Percentiles rank a stretch among this genome's conserved stretches.
These are phyloP conservation scores for Aspergillus tamarii DNA, from an alignment of 2,329 filamentous ascomycete genomes.

Conservation along the genomic window DNA sequence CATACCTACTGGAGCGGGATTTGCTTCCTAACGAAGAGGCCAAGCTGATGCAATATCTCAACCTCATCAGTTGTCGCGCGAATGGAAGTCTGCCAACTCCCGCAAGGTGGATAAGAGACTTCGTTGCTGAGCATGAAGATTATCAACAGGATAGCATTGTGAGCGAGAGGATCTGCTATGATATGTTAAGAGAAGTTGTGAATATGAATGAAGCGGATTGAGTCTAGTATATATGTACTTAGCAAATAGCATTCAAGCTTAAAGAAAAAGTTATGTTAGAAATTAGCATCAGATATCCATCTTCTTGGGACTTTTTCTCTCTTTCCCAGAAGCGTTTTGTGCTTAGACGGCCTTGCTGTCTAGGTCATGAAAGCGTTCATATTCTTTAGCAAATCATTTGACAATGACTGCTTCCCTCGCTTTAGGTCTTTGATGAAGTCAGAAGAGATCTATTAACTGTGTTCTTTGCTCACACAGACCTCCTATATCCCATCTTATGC, in stretches of 20 bases:
- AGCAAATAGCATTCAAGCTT: not conserved
- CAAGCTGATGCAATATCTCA: constrained; percentile 12
- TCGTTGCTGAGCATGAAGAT: constrained; percentile 15
- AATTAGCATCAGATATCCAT: not conserved
- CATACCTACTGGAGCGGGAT: constrained; percentile 14
- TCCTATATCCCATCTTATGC: too few species aligned
- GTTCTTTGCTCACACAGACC: fast-evolving
- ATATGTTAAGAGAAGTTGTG: constrained; percentile 12
- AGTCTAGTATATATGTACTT: not conserved
- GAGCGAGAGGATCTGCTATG: constrained; percentile 18
- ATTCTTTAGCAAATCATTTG: too few species aligned
- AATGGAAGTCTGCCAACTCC: constrained; percentile 18
- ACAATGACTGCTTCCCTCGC: too few species aligned
- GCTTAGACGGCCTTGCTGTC: too few species aligned
- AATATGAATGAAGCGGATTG: not conserved
- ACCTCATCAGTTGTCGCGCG: constrained; percentile 16
- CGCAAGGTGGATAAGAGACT: constrained; percentile 21
- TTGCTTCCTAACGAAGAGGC: constrained; percentile 7
- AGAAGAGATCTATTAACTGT: too few species aligned
- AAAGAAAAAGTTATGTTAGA: not conserved
- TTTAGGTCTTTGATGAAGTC: too few species aligned
- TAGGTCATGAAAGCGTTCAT: too few species aligned
- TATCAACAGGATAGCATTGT: constrained; percentile 19
- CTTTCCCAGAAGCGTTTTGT: too few species aligned
- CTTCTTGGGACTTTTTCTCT: too few species aligned